Percentiles rank a stretch among this genome's conserved stretches.
Conservation (phyloP, 495 filamentous ascomycete genomes). For the Talaromyces borbonicus region DNA sequence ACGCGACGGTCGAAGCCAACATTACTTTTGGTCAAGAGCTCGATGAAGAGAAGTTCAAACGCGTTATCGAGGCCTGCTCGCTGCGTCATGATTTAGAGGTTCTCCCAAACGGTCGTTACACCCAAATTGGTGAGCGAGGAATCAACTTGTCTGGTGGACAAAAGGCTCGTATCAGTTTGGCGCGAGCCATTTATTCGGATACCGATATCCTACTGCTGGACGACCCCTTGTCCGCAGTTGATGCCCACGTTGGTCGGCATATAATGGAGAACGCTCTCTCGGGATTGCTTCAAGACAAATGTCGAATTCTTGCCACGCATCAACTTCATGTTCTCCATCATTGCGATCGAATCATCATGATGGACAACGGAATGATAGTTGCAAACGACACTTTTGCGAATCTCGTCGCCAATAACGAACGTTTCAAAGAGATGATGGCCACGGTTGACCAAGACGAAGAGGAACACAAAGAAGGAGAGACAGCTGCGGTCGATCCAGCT, state of each 20-base stretch:
- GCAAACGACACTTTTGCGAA: slow-evolving; percentile 15
- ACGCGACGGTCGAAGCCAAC: slow-evolving; percentile 10
- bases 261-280: slow-evolving; percentile 15
- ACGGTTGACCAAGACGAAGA: slow-evolving; percentile 7
- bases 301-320: slow-evolving; percentile 14
- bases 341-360: slow-evolving; percentile 16
- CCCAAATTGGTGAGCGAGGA: slow-evolving; percentile 73
- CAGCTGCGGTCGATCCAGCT: background rate
- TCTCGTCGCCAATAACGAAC: slow-evolving; percentile 11
- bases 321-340: slow-evolving; percentile 13
- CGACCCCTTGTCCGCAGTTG: slow-evolving; percentile 41
- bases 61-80: slow-evolving; percentile 55
- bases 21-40: slow-evolving; percentile 10
- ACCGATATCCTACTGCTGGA: slow-evolving; percentile 40
- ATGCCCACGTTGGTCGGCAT: slow-evolving; percentile 31
- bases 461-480: slow-evolving; percentile 2
- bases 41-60: slow-evolving; percentile 9
- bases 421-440: slow-evolving; percentile 10
- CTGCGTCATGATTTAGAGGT: slow-evolving; percentile 66
- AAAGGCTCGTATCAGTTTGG: slow-evolving; percentile 60
- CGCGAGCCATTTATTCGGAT: slow-evolving; percentile 42
- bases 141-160: slow-evolving; percentile 77
- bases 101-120: slow-evolving; percentile 61
- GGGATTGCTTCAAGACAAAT: slow-evolving; percentile 6
- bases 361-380: slow-evolving; percentile 19